These are phyloP conservation scores for Blastocystis sp. DNA, from an alignment of 352 stramenopile species.

Conservation along the genomic window DNA sequence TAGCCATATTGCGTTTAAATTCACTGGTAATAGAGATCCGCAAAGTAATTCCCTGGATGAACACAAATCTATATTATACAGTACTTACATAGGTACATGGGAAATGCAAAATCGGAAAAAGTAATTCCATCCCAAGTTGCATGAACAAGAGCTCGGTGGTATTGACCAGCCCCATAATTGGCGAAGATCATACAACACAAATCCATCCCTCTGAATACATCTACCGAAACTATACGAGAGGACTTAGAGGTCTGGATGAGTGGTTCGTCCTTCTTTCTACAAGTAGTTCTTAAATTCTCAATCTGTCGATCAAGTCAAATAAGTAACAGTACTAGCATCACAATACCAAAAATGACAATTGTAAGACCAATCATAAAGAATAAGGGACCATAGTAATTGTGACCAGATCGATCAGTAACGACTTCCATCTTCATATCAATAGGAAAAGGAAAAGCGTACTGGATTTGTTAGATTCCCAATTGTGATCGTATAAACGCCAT, in stretches of 20 bases:
- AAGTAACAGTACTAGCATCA: neutral
- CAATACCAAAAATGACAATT: neutral
- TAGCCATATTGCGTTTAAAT: neutral
- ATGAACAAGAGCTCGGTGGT: neutral
- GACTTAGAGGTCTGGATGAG: neutral
- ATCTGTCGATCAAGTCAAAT: neutral
- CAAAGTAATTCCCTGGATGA: conserved; percentile 52
- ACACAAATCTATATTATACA: conserved; percentile 19
- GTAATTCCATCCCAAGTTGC: conserved; percentile 51
- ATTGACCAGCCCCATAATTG: conserved; percentile 33
- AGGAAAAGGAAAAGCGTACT: neutral
- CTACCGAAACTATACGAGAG: conserved; percentile 3
- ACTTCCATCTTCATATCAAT: neutral
- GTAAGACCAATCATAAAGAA: conserved; percentile 44
- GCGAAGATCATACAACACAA: conserved; percentile 58
- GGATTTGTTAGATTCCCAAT: neutral
- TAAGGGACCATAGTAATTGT: conserved; percentile 47
- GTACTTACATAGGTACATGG: neutral
- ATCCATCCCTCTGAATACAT: conserved; percentile 38
- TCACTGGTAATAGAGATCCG: neutral
- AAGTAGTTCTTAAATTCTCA: neutral
- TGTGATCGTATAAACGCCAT: conserved; percentile 26
- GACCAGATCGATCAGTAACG: neutral
- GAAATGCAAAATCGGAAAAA: conserved; percentile 35
- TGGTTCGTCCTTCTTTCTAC: neutral